Evolutionary conservation across 2,329 filamentous ascomycete genomes (phyloP).

Genomic region (Polytolypa hystricis): DNA sequence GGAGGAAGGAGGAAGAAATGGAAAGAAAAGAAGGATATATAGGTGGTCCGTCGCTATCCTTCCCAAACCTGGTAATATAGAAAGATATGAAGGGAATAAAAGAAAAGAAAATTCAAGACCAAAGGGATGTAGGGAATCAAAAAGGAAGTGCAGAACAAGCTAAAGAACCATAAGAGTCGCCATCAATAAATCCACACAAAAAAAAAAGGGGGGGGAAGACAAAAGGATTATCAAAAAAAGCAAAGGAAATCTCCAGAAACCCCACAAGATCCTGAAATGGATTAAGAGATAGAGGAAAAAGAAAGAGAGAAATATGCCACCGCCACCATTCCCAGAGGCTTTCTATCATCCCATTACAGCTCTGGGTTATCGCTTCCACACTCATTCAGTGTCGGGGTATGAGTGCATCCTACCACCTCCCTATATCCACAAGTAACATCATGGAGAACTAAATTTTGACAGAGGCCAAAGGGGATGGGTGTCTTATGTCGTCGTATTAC

Average conservation of each 20-base stretch:
- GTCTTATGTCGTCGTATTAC: too few species aligned
- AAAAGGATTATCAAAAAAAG: conserved; percentile 1
- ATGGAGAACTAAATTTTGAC: too few species aligned
- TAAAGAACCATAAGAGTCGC: conserved; percentile 2
- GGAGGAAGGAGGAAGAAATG: conserved; percentile 18
- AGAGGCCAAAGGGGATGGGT: too few species aligned
- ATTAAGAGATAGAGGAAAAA: not conserved
- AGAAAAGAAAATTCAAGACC: conserved; percentile 1
- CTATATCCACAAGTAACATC: too few species aligned
- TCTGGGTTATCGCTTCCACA: too few species aligned
- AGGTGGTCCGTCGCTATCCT: conserved; percentile 13
- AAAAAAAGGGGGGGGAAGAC: not conserved
- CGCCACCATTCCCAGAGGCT: too few species aligned
- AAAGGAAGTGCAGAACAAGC: conserved; percentile 1
- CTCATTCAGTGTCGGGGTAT: too few species aligned
- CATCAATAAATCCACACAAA: too few species aligned
- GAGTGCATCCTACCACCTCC: too few species aligned
- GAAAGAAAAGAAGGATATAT: conserved; percentile 27
- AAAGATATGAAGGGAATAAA: not conserved
- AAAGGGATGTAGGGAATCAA: conserved; percentile 3
- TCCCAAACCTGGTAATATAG: not conserved
- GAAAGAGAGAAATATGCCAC: not conserved
- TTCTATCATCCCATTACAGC: too few species aligned
- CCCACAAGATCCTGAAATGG: conserved; percentile 1
- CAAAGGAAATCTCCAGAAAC: conserved; percentile 1